These are phyloP conservation scores for Sanghuangporus sanghuang DNA, from an alignment of 1,284 basidiomycete genomes.

Conservation along the genomic window DNA sequence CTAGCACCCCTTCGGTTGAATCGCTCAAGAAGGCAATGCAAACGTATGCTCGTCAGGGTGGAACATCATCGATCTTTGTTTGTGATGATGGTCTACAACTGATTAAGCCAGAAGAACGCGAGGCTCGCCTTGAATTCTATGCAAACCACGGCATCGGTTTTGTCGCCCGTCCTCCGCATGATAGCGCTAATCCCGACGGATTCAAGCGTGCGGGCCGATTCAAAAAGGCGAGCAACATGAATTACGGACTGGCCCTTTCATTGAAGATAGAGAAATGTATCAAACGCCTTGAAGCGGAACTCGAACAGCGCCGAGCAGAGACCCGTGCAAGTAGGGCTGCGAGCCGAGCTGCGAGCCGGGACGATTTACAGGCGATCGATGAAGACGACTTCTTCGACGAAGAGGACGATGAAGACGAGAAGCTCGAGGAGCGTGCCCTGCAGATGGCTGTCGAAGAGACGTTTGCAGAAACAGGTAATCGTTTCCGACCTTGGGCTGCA, in stretches of 20 bases:
- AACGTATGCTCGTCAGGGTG: constrained; percentile 79
- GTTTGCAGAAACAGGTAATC: constrained; percentile 48
- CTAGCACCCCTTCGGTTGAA: constrained; percentile 66
- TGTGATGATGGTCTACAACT: constrained; percentile 74
- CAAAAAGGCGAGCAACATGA: constrained; percentile 91
- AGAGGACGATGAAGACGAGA: constrained; percentile 24
- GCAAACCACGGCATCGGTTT: constrained; percentile 79
- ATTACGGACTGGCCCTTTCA: constrained; percentile 72
- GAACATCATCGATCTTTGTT: constrained; percentile 70
- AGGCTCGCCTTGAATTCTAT: constrained; percentile 68
- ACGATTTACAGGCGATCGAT: constrained; percentile 24
- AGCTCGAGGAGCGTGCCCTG: constrained; percentile 58
- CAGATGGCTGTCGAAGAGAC: constrained; percentile 64
- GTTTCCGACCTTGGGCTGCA: constrained; percentile 60
- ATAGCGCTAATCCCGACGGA: constrained; percentile 46
- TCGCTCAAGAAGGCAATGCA: constrained; percentile 85
- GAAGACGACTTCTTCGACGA: constrained; percentile 27
- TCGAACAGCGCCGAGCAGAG: constrained; percentile 20
- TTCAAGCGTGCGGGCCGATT: constrained; percentile 84
- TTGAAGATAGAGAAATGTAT: constrained; percentile 73
- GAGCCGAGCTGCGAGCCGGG: constrained; percentile 34
- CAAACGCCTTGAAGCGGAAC: constrained; percentile 34
- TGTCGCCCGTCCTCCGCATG: constrained; percentile 74
- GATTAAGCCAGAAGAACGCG: constrained; percentile 54
- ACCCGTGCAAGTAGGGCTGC: neutral